phyloP scores from a whole-genome alignment of 805 yeast species.

The Candida hungchunana region DNA sequence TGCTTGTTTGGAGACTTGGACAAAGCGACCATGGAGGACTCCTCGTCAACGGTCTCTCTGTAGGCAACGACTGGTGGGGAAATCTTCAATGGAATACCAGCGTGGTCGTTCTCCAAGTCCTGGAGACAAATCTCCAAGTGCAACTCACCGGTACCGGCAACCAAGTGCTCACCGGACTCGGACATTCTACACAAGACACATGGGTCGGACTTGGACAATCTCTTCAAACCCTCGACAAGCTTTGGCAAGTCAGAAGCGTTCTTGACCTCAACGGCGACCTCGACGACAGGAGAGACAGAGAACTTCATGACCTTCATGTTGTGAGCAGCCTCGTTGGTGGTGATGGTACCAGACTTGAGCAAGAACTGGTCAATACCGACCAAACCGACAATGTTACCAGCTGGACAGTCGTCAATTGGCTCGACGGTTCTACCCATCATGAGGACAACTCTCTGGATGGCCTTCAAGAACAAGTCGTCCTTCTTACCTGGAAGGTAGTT shows the following conservation, averaged over 20 bases:
- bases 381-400: conserved; percentile 99
- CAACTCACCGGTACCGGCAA: conserved; percentile 99
- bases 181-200: conserved; percentile 87
- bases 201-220: conserved; percentile 99
- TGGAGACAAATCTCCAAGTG: conserved; percentile 96
- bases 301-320: conserved; percentile 99
- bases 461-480: conserved; percentile 95
- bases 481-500: conserved; percentile 98
- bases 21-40: conserved; percentile 92
- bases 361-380: conserved; percentile 99
- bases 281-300: conserved; percentile 99
- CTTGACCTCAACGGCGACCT: conserved; percentile 99
- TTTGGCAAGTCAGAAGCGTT: conserved; percentile 99
- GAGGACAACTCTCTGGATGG: conserved; percentile 97
- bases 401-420: conserved; percentile 99
- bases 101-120: conserved; percentile 98
- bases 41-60: conserved; percentile 96
- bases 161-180: conserved; percentile 98
- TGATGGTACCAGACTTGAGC: conserved; percentile 98
- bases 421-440: conserved; percentile 99
- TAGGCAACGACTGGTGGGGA: conserved; percentile 98
- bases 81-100: conserved; percentile 97
- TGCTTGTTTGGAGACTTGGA: conserved; percentile 99
- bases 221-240: conserved; percentile 99
- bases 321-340: conserved; percentile 96